Base-by-base conservation (phyloP, 2,329 filamentous ascomycete genomes). In the Blastomyces parvus region DNA sequence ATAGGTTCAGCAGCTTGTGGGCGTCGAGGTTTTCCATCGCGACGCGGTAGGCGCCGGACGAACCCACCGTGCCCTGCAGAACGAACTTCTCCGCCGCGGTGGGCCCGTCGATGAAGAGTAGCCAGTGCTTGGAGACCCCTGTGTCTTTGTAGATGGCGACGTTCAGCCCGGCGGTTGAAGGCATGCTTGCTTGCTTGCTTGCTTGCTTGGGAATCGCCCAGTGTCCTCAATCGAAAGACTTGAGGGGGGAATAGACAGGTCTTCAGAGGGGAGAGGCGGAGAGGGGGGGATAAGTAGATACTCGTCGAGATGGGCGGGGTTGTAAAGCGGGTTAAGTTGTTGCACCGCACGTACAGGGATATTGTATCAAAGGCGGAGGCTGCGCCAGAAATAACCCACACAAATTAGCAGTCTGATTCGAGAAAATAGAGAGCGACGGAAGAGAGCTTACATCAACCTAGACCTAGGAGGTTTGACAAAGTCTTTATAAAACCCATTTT, bases 101-200 rank as follows among this genome's bases (percentile, higher is more conserved):
- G 5, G 59, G 59, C 9, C 25, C 44, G 33, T 62, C 61, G 55
- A 62, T 36, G 53, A 62, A 62, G 17, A 62, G 22, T 1, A 27
- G 22, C 61, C 61, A 62, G 44, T 62, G 61, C 48, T 59, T 62
- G 55, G 33, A 62, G 30, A 59, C 22, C 7, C 36, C 30, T 42
- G 42, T 42, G 42, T 62, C 55, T 17, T 59, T 52, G 36, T 42
- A 27, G 52, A 57, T 56, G 33, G 60, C 60, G 9, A 33, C 40
- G 60, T 56, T 50, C 46, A 50, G 11, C 46, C 46, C 46, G 11
- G 46, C 46, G 22, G 46, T 50, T 50, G 46, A 25, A 50, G 46
- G 46, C 46, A 50, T 50, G 46, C 14, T 9, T 14, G 38, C 6
- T 30, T 30, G 2, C n/a, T n/a, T n/a, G n/a, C n/a, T n/a, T n/a